Evolutionary conservation across 2,329 filamentous ascomycete genomes (phyloP).

Genomic region (Ciborinia camelliae): DNA sequence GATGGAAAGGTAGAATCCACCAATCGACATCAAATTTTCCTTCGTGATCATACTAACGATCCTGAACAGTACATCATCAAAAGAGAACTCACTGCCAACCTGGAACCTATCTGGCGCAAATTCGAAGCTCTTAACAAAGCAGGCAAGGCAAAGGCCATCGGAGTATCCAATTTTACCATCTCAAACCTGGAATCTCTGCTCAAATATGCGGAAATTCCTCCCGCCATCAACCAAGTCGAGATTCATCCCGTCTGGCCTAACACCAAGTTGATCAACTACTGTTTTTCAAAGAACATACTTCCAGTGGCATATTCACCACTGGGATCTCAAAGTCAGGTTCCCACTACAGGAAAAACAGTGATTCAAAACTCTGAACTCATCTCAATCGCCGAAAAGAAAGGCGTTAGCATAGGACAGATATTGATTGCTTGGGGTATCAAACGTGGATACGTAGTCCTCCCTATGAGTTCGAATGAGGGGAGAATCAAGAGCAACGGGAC

Average conservation of each 20-base stretch:
- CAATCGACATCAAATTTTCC: neutral
- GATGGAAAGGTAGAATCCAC: conserved; percentile 46
- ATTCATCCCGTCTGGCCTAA: conserved; percentile 70
- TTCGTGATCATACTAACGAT: conserved; percentile 19
- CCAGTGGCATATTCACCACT: conserved; percentile 71
- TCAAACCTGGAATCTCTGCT: conserved; percentile 52
- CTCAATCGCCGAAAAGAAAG: conserved; percentile 59
- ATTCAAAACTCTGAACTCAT: conserved; percentile 56
- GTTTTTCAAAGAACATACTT: conserved; percentile 65
- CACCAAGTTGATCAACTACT: conserved; percentile 66
- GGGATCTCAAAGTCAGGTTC: conserved; percentile 58
- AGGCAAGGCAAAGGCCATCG: conserved; percentile 57
- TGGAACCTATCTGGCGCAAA: conserved; percentile 64
- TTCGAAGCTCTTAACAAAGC: conserved; percentile 63
- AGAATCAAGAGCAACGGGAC: conserved; percentile 68
- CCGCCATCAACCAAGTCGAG: conserved; percentile 57
- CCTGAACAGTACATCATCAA: conserved; percentile 53
- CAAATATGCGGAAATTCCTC: conserved; percentile 45
- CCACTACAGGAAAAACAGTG: conserved; percentile 61
- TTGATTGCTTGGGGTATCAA: conserved; percentile 69
- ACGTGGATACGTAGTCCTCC: conserved; percentile 64
- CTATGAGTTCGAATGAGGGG: conserved; percentile 65
- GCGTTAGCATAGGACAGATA: conserved; percentile 56
- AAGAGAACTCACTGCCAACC: conserved; percentile 61
- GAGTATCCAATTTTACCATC: conserved; percentile 57